Base-by-base conservation (phyloP, 768 basidiomycete genomes). In the Russula earlei region DNA sequence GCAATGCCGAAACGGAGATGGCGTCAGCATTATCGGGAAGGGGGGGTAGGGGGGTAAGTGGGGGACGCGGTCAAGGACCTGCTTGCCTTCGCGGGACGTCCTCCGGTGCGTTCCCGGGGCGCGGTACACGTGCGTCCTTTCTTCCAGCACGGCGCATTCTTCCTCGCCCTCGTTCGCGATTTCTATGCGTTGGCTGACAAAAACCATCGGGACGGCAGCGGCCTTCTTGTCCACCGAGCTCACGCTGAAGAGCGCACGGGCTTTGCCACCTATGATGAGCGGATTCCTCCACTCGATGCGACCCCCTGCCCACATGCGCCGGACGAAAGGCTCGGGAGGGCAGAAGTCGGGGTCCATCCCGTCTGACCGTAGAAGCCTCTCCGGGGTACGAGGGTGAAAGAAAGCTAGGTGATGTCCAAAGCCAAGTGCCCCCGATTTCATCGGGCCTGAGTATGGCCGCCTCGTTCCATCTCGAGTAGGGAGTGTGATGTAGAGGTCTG, bases 281-380 rank as follows among this genome's bases (percentile, higher is more conserved):
- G 77, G 76, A 34, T 69, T 67, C 29, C 81, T 74, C 85, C 85
- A 90, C 25, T 68, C 71, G 66, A 89, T 81, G 62, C 69, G 76
- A 3, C 87, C 87, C 20, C 83, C 77, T 3, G 84, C 85, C 86
- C 87, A 90, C 87, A 89, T 90, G n/a, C 87, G 73, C 54, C 82
- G 75, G 25, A 80, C 78, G 69, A 86, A 88, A 2, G 86, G 86
- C 48, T 76, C 71, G 0, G 87, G 87, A 2, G 87, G 85, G 61
- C 82, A 82, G 50, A 86, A 82, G 46, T 83, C 80, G 1, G 77
- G 74, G 50, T 87, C 86, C 12, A 86, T 88, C 15, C 85, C 86
- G 63, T 89, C 87, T n/a, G 72, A 62, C 12, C 82, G 76, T 37
- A 89, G 72, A 19, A 67, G 65, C 12, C 65, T 48, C 64, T 86